Percentiles rank a stretch among this genome's conserved stretches.
Evolutionary conservation across 768 basidiomycete genomes (phyloP).

Genomic region (Crassisporium funariophilum): DNA sequence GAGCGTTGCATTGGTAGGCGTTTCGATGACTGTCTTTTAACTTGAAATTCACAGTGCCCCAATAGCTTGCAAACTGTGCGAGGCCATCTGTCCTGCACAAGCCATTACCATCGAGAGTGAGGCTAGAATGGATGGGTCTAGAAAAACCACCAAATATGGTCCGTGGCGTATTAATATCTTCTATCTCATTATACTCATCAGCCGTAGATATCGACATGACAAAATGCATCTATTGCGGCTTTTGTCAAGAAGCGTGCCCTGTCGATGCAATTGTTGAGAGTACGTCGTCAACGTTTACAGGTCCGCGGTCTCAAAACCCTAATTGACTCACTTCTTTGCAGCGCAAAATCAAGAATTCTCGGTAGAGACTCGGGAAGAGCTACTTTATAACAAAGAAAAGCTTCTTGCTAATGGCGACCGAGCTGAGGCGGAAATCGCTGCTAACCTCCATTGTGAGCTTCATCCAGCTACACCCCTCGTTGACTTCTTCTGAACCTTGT

Average conservation of each 20-base stretch:
- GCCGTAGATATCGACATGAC: conserved; percentile 96
- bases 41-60: neutral
- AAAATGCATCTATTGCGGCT: conserved; percentile 99
- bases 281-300: conserved; percentile 42
- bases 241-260: conserved; percentile 99
- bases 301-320: conserved; percentile 8
- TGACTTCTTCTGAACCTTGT: conserved; percentile 20
- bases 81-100: conserved; percentile 98
- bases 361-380: conserved; percentile 96
- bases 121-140: conserved; percentile 90
- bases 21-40: neutral
- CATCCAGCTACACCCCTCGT: conserved; percentile 4
- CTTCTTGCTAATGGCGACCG: conserved; percentile 94
- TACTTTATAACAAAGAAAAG: conserved; percentile 99
- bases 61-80: conserved; percentile 96
- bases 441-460: conserved; percentile 79
- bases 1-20: conserved; percentile 95
- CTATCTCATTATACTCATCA: conserved; percentile 5
- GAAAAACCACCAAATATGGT: conserved; percentile 98
- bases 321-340: conserved; percentile 31
- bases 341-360: conserved; percentile 98
- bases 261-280: conserved; percentile 99
- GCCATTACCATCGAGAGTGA: conserved; percentile 99
- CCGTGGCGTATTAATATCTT: conserved; percentile 25
- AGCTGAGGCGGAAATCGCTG: conserved; percentile 97